A percentile compares a stretch with the other conserved stretches of the same genome.
Conservation (phyloP, 108 stramenopile genomes). For the Pseudonitzschia pungens region DNA sequence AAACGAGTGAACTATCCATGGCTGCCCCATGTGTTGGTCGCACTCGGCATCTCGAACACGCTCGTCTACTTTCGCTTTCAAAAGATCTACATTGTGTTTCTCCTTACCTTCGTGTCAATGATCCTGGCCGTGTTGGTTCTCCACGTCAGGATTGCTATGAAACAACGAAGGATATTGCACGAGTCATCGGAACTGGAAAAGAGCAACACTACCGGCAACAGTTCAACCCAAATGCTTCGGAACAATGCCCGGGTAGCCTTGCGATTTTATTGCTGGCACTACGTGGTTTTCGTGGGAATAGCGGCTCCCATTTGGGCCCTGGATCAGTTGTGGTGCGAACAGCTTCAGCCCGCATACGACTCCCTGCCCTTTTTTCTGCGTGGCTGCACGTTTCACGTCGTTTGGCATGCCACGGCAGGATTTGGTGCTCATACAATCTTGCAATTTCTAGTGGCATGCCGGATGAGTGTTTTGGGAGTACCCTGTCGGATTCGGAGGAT, state of each 20-base stretch:
- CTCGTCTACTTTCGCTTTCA: slow-evolving; percentile 40
- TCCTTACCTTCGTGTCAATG: slow-evolving; percentile 13
- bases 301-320: slow-evolving; percentile 34
- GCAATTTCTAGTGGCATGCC: slow-evolving; percentile 24
- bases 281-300: slow-evolving; percentile 10
- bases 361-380: slow-evolving; percentile 15
- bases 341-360: slow-evolving; percentile 16
- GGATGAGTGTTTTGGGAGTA: slow-evolving; percentile 22
- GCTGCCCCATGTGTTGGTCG: slow-evolving; percentile 13
- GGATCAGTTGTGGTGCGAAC: slow-evolving; percentile 31
- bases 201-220: neutral
- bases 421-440: slow-evolving; percentile 31
- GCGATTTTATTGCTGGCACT: slow-evolving; percentile 14
- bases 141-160: slow-evolving; percentile 11
- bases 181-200: neutral
- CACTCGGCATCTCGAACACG: slow-evolving; percentile 24
- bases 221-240: neutral
- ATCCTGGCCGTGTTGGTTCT: neutral
- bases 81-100: slow-evolving; percentile 37
- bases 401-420: slow-evolving; percentile 41
- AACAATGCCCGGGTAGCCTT: neutral
- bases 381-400: slow-evolving; percentile 41
- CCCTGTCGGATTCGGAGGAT: slow-evolving; percentile 18
- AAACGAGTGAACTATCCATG: slow-evolving; percentile 22
- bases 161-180: neutral